Evolutionary conservation across 163 green algal species (phyloP).

Genomic region (Prototheca wickerhamii): DNA sequence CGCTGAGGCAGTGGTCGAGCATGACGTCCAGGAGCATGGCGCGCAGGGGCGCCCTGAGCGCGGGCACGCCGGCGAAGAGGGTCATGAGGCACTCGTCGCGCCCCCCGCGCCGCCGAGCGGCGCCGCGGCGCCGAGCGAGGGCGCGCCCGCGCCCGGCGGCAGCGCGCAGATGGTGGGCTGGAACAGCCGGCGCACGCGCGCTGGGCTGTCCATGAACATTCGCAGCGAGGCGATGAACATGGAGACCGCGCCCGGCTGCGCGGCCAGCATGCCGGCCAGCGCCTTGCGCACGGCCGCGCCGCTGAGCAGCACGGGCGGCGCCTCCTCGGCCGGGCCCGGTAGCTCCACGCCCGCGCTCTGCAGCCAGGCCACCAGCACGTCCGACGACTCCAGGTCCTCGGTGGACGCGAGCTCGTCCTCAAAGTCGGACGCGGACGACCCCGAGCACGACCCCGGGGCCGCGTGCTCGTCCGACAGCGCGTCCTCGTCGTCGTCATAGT

Average conservation of each 20-base stretch:
- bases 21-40: conserved; percentile 57
- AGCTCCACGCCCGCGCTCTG: conserved; percentile 20
- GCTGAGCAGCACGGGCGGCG: conserved; percentile 24
- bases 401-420: not conserved
- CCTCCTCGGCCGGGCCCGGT: conserved; percentile 10
- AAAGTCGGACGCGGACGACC: no score
- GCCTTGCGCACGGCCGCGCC: conserved; percentile 18
- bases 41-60: conserved; percentile 45
- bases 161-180: conserved; percentile 15
- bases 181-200: conserved; percentile 34
- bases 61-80: conserved; percentile 47
- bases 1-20: conserved; percentile 35
- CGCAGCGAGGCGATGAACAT: conserved; percentile 41
- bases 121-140: not conserved
- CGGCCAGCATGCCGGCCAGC: conserved; percentile 40
- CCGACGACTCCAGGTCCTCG: not conserved
- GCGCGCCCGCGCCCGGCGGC: no score
- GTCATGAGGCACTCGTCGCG: conserved; percentile 42
- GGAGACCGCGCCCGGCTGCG: conserved; percentile 30
- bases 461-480: conserved; percentile 13
- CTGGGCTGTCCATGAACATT: conserved; percentile 39
- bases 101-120: conserved; percentile 1
- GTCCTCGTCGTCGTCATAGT: conserved; percentile 8
- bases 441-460: no score
- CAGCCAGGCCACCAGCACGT: conserved; percentile 15